Evolutionary conservation across 352 stramenopile genomes (phyloP).

Genomic region (Pythium insidiosum): DNA sequence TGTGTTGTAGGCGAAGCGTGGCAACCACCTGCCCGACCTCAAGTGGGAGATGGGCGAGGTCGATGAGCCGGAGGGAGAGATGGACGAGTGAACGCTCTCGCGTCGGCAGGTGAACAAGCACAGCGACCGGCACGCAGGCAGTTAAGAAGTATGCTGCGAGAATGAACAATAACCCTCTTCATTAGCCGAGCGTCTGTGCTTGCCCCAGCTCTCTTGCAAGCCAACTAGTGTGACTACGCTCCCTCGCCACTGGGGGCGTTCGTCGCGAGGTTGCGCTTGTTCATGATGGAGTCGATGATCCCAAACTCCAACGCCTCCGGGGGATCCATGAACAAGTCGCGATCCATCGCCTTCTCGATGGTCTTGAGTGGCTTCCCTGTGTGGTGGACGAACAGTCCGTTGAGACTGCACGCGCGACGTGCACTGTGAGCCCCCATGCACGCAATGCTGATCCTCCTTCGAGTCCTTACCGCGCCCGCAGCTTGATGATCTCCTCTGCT

Average conservation of each 20-base stretch:
- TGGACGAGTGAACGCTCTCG: constrained; percentile 72
- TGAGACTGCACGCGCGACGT: constrained; percentile 34
- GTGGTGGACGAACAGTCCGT: constrained; percentile 63
- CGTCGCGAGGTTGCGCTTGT: constrained; percentile 27
- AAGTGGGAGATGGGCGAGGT: constrained; percentile 75
- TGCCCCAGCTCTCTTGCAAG: too few relatives aligned
- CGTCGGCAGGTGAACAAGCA: background rate
- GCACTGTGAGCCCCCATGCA: constrained; percentile 1
- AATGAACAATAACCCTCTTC: constrained; percentile 2
- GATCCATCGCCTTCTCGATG: constrained; percentile 85
- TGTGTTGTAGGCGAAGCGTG: constrained; percentile 75
- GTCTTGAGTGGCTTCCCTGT: constrained; percentile 62
- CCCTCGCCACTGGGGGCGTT: too few relatives aligned
- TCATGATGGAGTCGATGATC: constrained; percentile 78
- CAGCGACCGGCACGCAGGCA: background rate
- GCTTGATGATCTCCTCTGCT: constrained; percentile 97
- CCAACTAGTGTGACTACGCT: too few relatives aligned
- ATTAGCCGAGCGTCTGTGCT: too few relatives aligned
- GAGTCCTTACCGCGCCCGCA: constrained; percentile 46
- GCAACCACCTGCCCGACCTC: constrained; percentile 66
- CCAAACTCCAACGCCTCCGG: constrained; percentile 67
- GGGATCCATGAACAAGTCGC: constrained; percentile 83
- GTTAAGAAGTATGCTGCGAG: background rate
- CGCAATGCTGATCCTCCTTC: constrained; percentile 18
- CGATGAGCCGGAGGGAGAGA: constrained; percentile 74